Evolutionary conservation across 495 filamentous ascomycete species (phyloP), one percentile per base, ranked within the genome.

Genomic region (Penicillium dipodomyicola): DNA sequence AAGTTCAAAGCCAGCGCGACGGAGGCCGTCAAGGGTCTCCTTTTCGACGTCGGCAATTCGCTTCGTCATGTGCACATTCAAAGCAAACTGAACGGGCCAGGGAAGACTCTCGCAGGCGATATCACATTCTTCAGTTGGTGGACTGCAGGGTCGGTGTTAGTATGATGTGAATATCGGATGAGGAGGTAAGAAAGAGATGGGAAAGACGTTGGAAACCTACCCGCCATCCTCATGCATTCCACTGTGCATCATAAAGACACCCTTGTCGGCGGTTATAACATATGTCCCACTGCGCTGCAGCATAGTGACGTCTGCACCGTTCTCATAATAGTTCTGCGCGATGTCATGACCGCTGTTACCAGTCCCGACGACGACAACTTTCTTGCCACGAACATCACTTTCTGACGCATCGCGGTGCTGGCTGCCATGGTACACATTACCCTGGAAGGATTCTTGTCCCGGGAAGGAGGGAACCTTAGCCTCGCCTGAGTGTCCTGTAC

Each of bases 291-390:
- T 84, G 14, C 91, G 82, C 72, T 96, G 91, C 5, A 96, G 68
- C 70, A 96, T 83, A 20, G 89, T 92, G 5, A 92, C 87, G 22
- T 88, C 78, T 27, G 74, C 72, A 0, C 91, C 91, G 33, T 88
- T 85, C 56, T 93, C 88, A 67, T 85, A 85, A 63, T 80, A 93
- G 64, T 92, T 87, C 68, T 93, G 87, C 12, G 88, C 86, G 58
- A 94, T 94, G 63, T 94, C 91, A 61, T 92, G 86, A n/a, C 81
- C 83, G 17, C 87, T 91, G 65, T 92, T 94, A 64, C 90, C 89
- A 42, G 84, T 87, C 4, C 91, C 91, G 4, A 96, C 83, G 1
- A 96, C 82, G n/a, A 93, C 71, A 0, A 84, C 90, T 51, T 85
- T 88, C 65, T 87, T 90, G 5, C 82, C 83, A 10, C 72, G 70